phyloP scores from a whole-genome alignment of 306 rosid genomes.

The Canavalia ensiformis region DNA sequence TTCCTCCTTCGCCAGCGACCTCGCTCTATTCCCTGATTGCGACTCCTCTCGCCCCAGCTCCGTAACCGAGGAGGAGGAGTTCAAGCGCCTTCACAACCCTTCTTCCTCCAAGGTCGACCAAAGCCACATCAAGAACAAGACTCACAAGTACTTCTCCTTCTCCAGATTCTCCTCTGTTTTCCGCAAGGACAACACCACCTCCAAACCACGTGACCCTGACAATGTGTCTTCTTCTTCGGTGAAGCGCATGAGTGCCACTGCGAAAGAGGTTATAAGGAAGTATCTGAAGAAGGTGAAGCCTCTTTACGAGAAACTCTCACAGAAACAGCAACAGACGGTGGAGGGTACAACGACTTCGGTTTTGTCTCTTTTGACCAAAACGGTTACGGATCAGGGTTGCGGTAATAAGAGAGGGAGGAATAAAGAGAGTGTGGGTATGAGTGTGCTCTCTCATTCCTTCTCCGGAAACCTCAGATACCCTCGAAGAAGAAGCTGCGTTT shows the following conservation, averaged over 20 bases:
- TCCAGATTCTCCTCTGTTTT: constrained; percentile 89
- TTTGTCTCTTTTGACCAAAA: constrained; percentile 44
- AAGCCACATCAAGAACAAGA: constrained; percentile 54
- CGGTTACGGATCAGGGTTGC: constrained; percentile 30
- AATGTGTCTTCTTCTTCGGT: constrained; percentile 54
- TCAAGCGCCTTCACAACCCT: constrained; percentile 57
- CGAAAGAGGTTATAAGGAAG: constrained; percentile 82
- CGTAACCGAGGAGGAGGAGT: constrained; percentile 69
- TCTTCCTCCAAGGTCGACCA: not conserved
- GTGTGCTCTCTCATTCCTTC: constrained; percentile 74
- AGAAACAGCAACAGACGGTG: constrained; percentile 49
- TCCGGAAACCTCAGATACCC: constrained; percentile 89
- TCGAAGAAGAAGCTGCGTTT: constrained; percentile 62
- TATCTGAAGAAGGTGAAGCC: constrained; percentile 89
- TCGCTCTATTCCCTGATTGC: constrained; percentile 60
- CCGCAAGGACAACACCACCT: constrained; percentile 52
- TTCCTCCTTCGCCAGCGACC: constrained; percentile 72
- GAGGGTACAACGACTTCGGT: constrained; percentile 9
- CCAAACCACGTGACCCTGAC: constrained; percentile 27
- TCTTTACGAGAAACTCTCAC: constrained; percentile 74
- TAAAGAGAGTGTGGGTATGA: constrained; percentile 23
- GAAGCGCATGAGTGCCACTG: constrained; percentile 67
- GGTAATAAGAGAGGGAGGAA: constrained; percentile 30
- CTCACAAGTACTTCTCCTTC: constrained; percentile 71
- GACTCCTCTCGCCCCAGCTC: constrained; percentile 88